Conservation (phyloP, 495 filamentous ascomycete species). For the Cercophora samala region DNA sequence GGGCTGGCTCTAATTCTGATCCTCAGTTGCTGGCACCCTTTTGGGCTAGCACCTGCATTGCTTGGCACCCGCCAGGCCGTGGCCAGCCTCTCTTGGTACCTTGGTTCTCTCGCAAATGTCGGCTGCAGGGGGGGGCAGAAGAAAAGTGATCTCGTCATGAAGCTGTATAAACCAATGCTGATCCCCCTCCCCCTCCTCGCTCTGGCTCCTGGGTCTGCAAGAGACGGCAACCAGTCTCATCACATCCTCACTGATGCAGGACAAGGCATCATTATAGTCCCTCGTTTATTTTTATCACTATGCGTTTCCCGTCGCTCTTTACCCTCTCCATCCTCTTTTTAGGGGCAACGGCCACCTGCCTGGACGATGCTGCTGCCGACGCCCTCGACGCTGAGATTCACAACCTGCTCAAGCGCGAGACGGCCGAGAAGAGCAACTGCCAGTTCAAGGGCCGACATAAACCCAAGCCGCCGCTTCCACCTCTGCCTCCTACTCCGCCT, state of each 20-base stretch:
- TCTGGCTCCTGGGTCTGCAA: slow-evolving; percentile 11
- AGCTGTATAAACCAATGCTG: slow-evolving; percentile 7
- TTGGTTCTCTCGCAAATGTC: background rate
- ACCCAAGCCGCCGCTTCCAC: slow-evolving; percentile 7
- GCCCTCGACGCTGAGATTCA: slow-evolving; percentile 3
- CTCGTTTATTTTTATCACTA: slow-evolving; percentile 10
- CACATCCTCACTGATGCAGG: slow-evolving; percentile 4
- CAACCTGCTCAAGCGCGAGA: background rate
- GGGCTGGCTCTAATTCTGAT: slow-evolving; percentile 12
- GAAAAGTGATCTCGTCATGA: background rate
- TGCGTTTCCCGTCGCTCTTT: slow-evolving; percentile 28
- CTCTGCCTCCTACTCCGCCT: slow-evolving; percentile 13
- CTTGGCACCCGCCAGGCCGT: slow-evolving; percentile 11
- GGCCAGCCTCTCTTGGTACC: background rate
- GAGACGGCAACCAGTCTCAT: background rate
- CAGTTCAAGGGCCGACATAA: slow-evolving; percentile 9
- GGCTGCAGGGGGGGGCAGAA: background rate
- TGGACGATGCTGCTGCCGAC: slow-evolving; percentile 6
- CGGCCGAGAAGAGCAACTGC: slow-evolving; percentile 4
- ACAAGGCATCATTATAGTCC: slow-evolving; percentile 2
- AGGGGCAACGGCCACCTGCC: slow-evolving; percentile 8
- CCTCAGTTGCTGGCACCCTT: slow-evolving; percentile 3
- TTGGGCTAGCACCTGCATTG: slow-evolving; percentile 12
- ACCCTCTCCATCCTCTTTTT: slow-evolving; percentile 24
- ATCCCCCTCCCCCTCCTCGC: slow-evolving; percentile 10